Evolutionary conservation across 2,329 filamentous ascomycete genomes (phyloP).

Genomic region (Cercospora janseana): DNA sequence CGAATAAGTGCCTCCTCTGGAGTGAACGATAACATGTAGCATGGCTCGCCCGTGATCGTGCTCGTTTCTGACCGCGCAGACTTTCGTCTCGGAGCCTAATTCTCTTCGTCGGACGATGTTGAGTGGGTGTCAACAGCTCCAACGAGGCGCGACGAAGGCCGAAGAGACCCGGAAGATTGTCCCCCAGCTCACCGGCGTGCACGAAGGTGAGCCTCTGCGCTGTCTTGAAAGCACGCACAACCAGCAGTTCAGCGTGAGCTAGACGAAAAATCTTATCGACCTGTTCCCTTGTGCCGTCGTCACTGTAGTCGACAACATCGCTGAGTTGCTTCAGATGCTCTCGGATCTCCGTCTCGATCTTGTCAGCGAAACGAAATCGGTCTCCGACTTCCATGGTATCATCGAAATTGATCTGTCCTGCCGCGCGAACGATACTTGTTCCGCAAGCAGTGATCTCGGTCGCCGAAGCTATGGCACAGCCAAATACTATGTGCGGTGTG

Average conservation of each 20-base stretch:
- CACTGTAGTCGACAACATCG: neutral
- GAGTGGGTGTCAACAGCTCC: too few species aligned
- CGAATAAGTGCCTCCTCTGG: too few species aligned
- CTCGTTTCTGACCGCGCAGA: too few species aligned
- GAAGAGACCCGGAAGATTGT: neutral
- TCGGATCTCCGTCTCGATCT: neutral
- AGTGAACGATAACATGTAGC: too few species aligned
- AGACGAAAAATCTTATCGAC: neutral
- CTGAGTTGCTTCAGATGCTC: neutral
- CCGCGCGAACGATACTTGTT: neutral
- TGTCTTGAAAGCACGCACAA: neutral
- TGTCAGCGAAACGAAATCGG: neutral
- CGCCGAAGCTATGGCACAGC: neutral
- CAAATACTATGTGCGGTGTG: neutral
- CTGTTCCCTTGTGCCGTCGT: neutral
- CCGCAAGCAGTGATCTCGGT: neutral
- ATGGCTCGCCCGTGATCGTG: too few species aligned
- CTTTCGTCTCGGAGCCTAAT: too few species aligned
- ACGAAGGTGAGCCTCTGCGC: neutral
- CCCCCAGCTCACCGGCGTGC: neutral
- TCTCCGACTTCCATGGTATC: neutral
- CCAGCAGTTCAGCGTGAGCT: neutral
- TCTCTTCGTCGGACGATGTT: too few species aligned
- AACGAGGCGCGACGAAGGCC: neutral
- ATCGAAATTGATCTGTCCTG: neutral